Percentiles rank a stretch among this genome's conserved stretches.
phyloP scores from a whole-genome alignment of 768 basidiomycete genomes.

The Panus rudis region DNA sequence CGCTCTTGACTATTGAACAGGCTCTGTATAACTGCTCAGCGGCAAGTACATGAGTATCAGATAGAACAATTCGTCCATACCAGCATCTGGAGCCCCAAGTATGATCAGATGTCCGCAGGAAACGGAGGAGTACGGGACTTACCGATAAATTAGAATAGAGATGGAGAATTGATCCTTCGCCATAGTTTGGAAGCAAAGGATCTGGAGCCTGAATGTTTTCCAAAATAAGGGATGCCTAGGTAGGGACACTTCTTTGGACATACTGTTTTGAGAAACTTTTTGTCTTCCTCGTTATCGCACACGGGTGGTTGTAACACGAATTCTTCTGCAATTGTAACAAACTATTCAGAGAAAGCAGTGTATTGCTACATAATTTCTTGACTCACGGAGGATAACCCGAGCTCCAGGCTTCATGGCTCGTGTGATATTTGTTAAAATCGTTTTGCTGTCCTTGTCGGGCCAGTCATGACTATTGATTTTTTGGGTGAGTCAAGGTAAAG shows the following conservation, averaged over 20 bases:
- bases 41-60: too few relatives aligned
- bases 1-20: too few relatives aligned
- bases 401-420: constrained; percentile 2
- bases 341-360: not conserved
- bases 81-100: too few relatives aligned
- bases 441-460: not conserved
- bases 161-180: not conserved
- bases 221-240: not conserved
- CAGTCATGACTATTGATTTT: constrained; percentile 3
- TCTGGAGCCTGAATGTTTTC: not conserved
- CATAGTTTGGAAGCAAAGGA: constrained; percentile 1
- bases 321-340: not conserved
- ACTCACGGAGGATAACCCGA: constrained; percentile 4
- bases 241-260: not conserved
- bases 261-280: not conserved
- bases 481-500: too few relatives aligned
- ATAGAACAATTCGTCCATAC: too few relatives aligned
- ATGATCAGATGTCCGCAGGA: too few relatives aligned
- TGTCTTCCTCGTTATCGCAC: not conserved
- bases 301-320: not conserved
- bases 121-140: too few relatives aligned
- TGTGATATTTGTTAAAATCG: constrained; percentile 1
- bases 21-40: too few relatives aligned
- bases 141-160: not conserved
- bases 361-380: not conserved